Percentiles rank a stretch among this genome's conserved stretches.
These are phyloP conservation scores for Ganoderma boninense DNA, from an alignment of 1,284 basidiomycete species.

Conservation along the genomic window DNA sequence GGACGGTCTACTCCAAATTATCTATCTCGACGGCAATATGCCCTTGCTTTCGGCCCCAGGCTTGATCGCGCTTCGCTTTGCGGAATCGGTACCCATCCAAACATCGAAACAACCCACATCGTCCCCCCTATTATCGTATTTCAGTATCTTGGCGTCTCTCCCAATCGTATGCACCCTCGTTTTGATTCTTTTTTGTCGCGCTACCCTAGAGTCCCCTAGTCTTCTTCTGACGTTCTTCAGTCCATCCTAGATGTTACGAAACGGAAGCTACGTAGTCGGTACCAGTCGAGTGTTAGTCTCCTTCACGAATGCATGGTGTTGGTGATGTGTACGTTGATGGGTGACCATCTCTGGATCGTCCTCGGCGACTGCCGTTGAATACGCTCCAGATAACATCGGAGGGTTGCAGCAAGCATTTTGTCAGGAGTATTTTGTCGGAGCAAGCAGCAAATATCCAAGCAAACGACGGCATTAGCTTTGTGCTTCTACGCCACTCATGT, in stretches of 20 bases:
- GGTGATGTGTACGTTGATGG: not conserved
- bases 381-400: too few relatives aligned
- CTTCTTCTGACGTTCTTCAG: not conserved
- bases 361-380: not conserved
- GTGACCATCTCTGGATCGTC: not conserved
- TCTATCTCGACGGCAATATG: not conserved
- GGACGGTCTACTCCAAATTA: not conserved
- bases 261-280: slow-evolving; percentile 3
- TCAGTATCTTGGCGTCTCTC: not conserved
- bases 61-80: not conserved
- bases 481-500: too few relatives aligned
- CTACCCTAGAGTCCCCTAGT: slow-evolving; percentile 38
- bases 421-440: not conserved
- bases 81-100: not conserved
- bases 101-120: not conserved
- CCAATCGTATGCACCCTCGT: slow-evolving; percentile 16
- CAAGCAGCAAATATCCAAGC: not conserved
- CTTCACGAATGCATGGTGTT: slow-evolving; percentile 9
- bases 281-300: slow-evolving; percentile 5
- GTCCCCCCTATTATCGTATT: not conserved
- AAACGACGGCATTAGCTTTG: too few relatives aligned
- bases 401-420: too few relatives aligned
- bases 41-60: not conserved
- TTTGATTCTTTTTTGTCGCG: slow-evolving; percentile 9
- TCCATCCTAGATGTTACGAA: slow-evolving; percentile 3